Percentiles rank a stretch among this genome's conserved stretches.
phyloP scores from a whole-genome alignment of 176 grass and related monocot species.

The Cymbopogon citratus region DNA sequence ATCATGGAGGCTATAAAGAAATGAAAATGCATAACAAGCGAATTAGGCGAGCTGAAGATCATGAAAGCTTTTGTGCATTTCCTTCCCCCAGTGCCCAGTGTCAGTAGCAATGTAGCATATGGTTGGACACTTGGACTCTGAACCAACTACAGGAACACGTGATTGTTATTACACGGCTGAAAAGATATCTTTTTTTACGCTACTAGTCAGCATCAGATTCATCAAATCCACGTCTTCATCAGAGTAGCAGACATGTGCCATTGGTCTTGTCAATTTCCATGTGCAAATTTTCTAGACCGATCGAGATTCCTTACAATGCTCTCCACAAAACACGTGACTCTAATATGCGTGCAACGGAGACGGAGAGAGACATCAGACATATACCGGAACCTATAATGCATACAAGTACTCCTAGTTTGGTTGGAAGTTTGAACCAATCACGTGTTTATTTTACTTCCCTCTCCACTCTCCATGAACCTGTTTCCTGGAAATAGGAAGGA shows the following conservation, averaged over 20 bases:
- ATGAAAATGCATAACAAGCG: background rate
- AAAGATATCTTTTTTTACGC: background rate
- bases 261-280: background rate
- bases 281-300: background rate
- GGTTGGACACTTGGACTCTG: background rate
- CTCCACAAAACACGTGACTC: slow-evolving; percentile 32
- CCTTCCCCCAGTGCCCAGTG: background rate
- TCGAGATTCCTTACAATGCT: slow-evolving; percentile 19
- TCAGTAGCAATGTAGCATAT: background rate
- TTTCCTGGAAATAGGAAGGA: background rate
- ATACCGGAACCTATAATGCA: background rate
- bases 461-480: background rate
- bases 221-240: background rate
- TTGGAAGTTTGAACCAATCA: slow-evolving; percentile 16
- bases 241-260: background rate
- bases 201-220: background rate
- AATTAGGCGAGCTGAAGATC: background rate
- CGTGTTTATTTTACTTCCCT: slow-evolving; percentile 7
- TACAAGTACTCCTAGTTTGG: slow-evolving; percentile 16
- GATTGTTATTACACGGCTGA: background rate
- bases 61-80: background rate
- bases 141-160: background rate
- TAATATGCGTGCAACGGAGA: background rate
- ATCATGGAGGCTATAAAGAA: too few species aligned
- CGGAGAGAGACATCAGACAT: background rate